Evolutionary conservation across 225 moss, liverwort and hornwort species (phyloP).

Genomic region (Pseudisothecium myosuroides): DNA sequence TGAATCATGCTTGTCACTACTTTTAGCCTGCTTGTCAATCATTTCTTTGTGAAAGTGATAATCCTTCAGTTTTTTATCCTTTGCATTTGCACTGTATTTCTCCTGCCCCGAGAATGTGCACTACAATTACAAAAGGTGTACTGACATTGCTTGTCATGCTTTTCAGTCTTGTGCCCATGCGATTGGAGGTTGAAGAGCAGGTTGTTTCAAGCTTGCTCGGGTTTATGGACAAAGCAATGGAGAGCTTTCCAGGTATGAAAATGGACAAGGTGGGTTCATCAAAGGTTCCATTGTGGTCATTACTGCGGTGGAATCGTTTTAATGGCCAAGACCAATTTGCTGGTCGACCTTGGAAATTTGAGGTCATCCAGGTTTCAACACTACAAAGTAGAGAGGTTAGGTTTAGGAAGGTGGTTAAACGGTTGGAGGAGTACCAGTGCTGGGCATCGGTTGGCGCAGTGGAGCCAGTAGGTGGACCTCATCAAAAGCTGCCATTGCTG

Average conservation of each 20-base stretch:
- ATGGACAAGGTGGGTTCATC: constrained; percentile 22
- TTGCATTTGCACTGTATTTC: neutral
- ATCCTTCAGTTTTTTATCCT: neutral
- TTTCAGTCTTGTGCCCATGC: constrained; percentile 77
- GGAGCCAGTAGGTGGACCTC: constrained; percentile 55
- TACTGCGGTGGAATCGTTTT: constrained; percentile 57
- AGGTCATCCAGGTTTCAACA: constrained; percentile 58
- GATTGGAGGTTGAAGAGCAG: constrained; percentile 90
- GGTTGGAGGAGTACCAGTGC: constrained; percentile 67
- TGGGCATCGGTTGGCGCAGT: constrained; percentile 85
- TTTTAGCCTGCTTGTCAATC: neutral
- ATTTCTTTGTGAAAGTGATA: neutral
- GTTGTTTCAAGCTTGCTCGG: constrained; percentile 72
- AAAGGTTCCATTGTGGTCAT: constrained; percentile 63
- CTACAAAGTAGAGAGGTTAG: constrained; percentile 29
- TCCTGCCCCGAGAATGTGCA: neutral
- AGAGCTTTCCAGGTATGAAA: constrained; percentile 45
- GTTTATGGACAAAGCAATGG: constrained; percentile 60
- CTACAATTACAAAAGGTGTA: neutral
- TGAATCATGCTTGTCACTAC: neutral
- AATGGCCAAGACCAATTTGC: constrained; percentile 56
- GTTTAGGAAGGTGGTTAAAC: constrained; percentile 59
- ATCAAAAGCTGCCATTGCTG: constrained; percentile 62
- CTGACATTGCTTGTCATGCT: neutral
- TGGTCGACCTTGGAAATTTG: constrained; percentile 64